A percentile compares a stretch with the other conserved stretches of the same genome.
These are phyloP conservation scores for Hypomontagnella submonticulosa DNA, from an alignment of 495 filamentous ascomycete genomes.

Conservation along the genomic window DNA sequence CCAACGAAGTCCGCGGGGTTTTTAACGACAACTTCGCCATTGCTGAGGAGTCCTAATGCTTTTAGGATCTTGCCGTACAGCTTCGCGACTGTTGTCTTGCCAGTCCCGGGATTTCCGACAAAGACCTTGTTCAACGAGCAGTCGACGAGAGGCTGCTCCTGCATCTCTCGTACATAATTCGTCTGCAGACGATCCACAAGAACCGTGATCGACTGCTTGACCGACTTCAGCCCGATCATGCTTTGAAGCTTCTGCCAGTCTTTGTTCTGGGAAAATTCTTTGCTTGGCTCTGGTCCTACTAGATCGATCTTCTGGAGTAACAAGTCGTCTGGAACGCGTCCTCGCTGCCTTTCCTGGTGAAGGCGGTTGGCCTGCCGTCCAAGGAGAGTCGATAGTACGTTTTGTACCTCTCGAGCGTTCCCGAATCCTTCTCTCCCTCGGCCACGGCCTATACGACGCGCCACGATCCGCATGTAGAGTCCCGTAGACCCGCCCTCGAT, in stretches of 20 bases:
- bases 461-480: slow-evolving; percentile 72
- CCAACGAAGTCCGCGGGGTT: slow-evolving; percentile 82
- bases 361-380: slow-evolving; percentile 70
- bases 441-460: slow-evolving; percentile 68
- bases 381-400: slow-evolving; percentile 63
- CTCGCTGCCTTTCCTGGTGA: slow-evolving; percentile 44
- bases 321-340: slow-evolving; percentile 57
- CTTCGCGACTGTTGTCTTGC: slow-evolving; percentile 81
- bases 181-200: slow-evolving; percentile 66
- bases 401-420: slow-evolving; percentile 76
- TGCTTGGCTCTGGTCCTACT: slow-evolving; percentile 72
- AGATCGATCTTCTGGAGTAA: slow-evolving; percentile 69
- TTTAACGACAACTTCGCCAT: slow-evolving; percentile 73
- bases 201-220: slow-evolving; percentile 69
- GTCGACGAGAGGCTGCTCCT: slow-evolving; percentile 65
- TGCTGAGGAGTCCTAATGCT: slow-evolving; percentile 67
- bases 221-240: slow-evolving; percentile 68
- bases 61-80: slow-evolving; percentile 73
- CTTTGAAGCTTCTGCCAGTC: slow-evolving; percentile 70
- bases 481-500: slow-evolving; percentile 69
- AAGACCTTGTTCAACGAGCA: slow-evolving; percentile 75
- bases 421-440: slow-evolving; percentile 76
- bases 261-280: slow-evolving; percentile 57
- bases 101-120: slow-evolving; percentile 75
- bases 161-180: slow-evolving; percentile 69